Evolutionary conservation across 2,329 filamentous ascomycete genomes (phyloP), one percentile per base, ranked within the genome.

Genomic region (Davidsoniella virescens): DNA sequence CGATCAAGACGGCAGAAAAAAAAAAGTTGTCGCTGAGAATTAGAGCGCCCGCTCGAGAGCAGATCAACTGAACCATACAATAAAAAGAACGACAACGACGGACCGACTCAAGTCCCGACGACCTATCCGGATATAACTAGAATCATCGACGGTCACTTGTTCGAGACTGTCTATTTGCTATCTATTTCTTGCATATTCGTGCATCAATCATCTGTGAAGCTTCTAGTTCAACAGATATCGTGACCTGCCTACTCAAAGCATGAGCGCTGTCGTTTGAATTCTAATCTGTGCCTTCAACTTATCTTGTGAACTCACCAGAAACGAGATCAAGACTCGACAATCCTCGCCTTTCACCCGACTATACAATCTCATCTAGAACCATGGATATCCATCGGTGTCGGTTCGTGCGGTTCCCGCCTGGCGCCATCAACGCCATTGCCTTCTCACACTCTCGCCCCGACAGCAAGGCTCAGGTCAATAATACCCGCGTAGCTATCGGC

Each of bases 301-400:
- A 23, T 39, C 20, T 40, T 45, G 29, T 18, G 42, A 44, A 44
- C 10, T 45, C 20, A 17, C 25, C 16, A 25, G 14, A 18, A 12
- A 26, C 26, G 43, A 37, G 10, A 38, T n/a, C 18, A 20, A 25
- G 26, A 39, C 18, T 23, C 18, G 33, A 44, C 36, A 36, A 43
- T 40, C 18, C 40, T 14, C 18, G 4, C 4, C 16, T 39, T 33
- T n/a, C 26, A 37, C 25, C 18, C 41, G 26, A 25, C 18, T 26
- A 9, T 39, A 29, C 37, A 44, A 14, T 33, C 6, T 26, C 16
- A 26, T n/a, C n/a, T 25, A 33, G 36, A 49, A 51, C 52, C 52
- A 95, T 96, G 90, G 90, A 96, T 67, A 82, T 98, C 63, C 92
- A 98, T 70, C 86, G 92, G 60, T 94, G 88, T 62, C 86, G 92